Evolutionary conservation across 495 filamentous ascomycete species (phyloP), one percentile per base, ranked within the genome.

Genomic region (Penicillium verhagenii): DNA sequence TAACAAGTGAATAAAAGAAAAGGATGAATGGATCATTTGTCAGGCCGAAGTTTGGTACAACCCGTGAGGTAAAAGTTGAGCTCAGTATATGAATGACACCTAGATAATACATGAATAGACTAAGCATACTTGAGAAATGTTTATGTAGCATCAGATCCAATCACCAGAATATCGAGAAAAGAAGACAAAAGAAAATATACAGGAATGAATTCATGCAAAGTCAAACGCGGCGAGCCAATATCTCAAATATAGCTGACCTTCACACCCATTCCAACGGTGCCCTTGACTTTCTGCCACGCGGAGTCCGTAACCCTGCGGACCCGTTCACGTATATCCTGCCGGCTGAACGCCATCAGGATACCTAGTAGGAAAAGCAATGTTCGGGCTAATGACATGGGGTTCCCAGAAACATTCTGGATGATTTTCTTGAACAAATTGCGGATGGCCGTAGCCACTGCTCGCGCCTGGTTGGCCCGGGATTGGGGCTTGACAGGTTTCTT

Each of bases 261-360:
- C 47, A 96, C 89, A 1, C 95, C 94, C 93, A 97, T 97, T 0
- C 93, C 92, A 14, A 93, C 86, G 0, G 94, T 98, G 31, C 83
- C 79, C 57, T 78, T 85, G 7, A 97, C 75, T 72, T 96, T 97
- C 26, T 84, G 81, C 94, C 92, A 97, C 20, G 84, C 83, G 25
- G 79, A 68, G 47, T 81, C 82, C 38, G 92, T 66, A 28, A 90
- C 76, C 53, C 83, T 79, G 54, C 82, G 75, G 24, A 97, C 65
- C 52, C 88, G 82, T 51, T 96, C 88, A 29, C 91, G 82, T 9
- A 96, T 74, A 60, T 86, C 84, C 60, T 82, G 82, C 58, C 87
- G 79, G 67, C 88, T 86, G 50, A 96, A 77, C 57, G 93, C 82
- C 61, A 91, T 71, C 39, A 96, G 53, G 47, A 98, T 78, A 40